These are phyloP conservation scores for Suhomyces tanzawaensis DNA, from an alignment of 805 yeast species.

Conservation along the genomic window DNA sequence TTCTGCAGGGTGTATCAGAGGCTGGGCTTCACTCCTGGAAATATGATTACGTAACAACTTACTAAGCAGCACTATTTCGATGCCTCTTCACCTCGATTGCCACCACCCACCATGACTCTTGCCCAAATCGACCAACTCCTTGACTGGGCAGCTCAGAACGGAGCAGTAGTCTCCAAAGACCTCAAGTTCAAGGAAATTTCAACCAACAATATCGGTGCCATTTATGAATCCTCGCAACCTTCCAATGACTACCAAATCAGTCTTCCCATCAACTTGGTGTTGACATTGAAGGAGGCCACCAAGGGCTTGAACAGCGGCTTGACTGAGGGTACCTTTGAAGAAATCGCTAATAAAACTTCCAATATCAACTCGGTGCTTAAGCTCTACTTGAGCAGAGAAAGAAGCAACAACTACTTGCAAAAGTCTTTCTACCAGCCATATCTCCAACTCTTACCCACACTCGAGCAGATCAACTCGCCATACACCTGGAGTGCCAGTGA, in stretches of 20 bases:
- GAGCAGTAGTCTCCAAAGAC: slow-evolving; percentile 23
- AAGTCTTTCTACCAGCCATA: slow-evolving; percentile 29
- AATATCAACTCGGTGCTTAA: slow-evolving; percentile 34
- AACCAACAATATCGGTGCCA: slow-evolving; percentile 26
- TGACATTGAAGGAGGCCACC: slow-evolving; percentile 10
- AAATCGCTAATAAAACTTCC: slow-evolving; percentile 17
- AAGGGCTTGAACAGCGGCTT: background rate
- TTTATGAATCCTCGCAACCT: slow-evolving; percentile 6
- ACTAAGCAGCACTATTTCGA: no score
- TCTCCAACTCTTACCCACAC: slow-evolving; percentile 32
- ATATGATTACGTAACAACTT: no score
- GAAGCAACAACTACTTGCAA: slow-evolving; percentile 12
- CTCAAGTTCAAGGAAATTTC: slow-evolving; percentile 23
- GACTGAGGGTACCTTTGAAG: slow-evolving; percentile 4
- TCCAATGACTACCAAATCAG: slow-evolving; percentile 7
- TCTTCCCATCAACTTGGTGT: slow-evolving; percentile 7
- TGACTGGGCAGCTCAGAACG: slow-evolving; percentile 32
- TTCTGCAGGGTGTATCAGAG: no score
- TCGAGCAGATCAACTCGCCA: slow-evolving; percentile 54
- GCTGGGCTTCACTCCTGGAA: no score
- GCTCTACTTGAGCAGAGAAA: slow-evolving; percentile 32
- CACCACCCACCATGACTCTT: no score
- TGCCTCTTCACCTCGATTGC: no score
- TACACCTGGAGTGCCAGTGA: slow-evolving; percentile 61
- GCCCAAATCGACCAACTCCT: slow-evolving; percentile 8